Evolutionary conservation across 2,329 filamentous ascomycete species (phyloP), one percentile per base, ranked within the genome.

Genomic region (Verticillium albo-atrum): DNA sequence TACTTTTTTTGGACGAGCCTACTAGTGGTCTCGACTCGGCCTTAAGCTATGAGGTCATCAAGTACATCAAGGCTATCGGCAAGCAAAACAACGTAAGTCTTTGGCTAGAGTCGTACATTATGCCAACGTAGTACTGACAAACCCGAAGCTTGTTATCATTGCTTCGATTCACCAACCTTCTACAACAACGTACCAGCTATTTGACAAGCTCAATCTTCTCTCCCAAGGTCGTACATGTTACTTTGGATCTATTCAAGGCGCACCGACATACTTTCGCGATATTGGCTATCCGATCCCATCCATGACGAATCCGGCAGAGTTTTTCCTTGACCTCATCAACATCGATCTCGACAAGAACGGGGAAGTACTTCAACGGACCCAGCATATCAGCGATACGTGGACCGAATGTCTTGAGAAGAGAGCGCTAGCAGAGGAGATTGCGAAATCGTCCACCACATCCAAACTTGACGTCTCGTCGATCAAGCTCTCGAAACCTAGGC

Each of bases 131-230:
- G n/a, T n/a, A n/a, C n/a, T n/a, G n/a, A n/a, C n/a, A n/a, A n/a
- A n/a, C n/a, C n/a, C 61, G 56, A 55, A 89, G 84, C 79, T 95
- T 61, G 85, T 95, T 60, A 85, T 95, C 30, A 86, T 96, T 61
- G 89, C 89, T 4, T 91, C 89, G 42, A 95, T 96, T 62, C 92
- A 96, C 70, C 92, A 96, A 69, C 92, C 92, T 0, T 94, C 90
- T 0, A 90, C 90, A 0, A 82, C 87, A 0, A 93, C 89, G 0
- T 96, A 92, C 66, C 82, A 88, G 62, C 82, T 92, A 14, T 96
- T 96, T 65, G 91, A 96, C 70, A 91, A 90, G 70, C 77, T 96
- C 0, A 76, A 91, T 37, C 80, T 96, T 1, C 79, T 96, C 0
- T 92, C 90, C 0, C 77, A 76, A 3, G 91, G 91, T 20, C 83